Evolutionary conservation across 2,329 filamentous ascomycete species (phyloP).

Genomic region (Verticillium albo-atrum): DNA sequence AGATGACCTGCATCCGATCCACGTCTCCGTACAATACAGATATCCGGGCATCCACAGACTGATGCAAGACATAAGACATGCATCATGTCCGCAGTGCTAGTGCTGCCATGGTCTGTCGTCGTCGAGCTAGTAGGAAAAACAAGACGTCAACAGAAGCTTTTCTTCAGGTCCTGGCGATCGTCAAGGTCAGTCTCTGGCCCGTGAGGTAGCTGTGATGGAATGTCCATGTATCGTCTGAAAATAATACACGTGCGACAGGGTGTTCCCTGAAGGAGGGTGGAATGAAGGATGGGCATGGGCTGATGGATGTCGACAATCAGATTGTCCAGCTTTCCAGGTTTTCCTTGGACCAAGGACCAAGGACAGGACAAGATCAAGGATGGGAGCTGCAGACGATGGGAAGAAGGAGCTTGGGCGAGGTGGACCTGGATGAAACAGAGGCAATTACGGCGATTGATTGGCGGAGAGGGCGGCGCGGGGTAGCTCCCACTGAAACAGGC

Average conservation of each 20-base stretch:
- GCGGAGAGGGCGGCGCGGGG: background rate
- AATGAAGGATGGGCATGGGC: background rate
- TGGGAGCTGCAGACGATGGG: too few species aligned
- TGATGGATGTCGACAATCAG: background rate
- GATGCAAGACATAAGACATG: background rate
- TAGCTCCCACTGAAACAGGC: background rate
- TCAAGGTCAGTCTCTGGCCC: background rate
- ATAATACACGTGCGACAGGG: slow-evolving; percentile 1
- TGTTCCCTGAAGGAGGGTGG: slow-evolving; percentile 1
- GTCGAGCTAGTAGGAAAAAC: background rate
- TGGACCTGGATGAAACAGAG: background rate
- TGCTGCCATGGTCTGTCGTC: background rate
- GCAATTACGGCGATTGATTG: background rate
- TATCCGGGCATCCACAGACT: background rate
- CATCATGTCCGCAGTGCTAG: background rate
- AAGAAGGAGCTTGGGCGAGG: background rate
- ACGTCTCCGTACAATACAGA: background rate
- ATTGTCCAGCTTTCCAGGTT: background rate
- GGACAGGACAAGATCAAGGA: background rate
- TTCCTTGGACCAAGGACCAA: background rate
- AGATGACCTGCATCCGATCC: background rate
- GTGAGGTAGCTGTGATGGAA: background rate
- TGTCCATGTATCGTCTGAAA: background rate
- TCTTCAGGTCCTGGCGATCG: background rate
- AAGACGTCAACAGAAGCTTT: background rate